Evolutionary conservation across 2,329 filamentous ascomycete genomes (phyloP).

Genomic region (Diaporthe ampelina): DNA sequence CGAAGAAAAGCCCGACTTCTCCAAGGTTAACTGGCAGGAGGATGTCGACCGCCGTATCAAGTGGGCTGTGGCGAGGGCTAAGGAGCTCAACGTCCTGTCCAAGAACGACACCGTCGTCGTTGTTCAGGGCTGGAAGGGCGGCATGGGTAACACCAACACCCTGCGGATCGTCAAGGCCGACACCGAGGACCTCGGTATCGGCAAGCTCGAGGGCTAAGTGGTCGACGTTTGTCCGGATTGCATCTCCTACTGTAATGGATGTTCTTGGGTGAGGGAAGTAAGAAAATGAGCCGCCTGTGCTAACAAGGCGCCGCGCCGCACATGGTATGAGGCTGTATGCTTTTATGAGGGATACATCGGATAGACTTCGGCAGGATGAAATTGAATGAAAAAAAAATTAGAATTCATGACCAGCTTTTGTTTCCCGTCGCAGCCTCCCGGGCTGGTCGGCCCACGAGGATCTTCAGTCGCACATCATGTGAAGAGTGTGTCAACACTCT

Average conservation of each 20-base stretch:
- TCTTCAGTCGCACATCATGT: not conserved
- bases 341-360: conserved; percentile 21
- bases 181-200: conserved; percentile 70
- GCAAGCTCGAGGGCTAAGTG: conserved; percentile 50
- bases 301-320: not conserved
- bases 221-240: conserved; percentile 1
- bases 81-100: conserved; percentile 83
- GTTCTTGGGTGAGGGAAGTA: not conserved
- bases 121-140: conserved; percentile 92
- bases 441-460: not conserved
- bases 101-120: conserved; percentile 83
- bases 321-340: conserved; percentile 15
- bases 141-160: conserved; percentile 93
- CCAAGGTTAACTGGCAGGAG: conserved; percentile 95
- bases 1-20: conserved; percentile 95
- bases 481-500: not conserved
- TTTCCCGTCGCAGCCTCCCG: not conserved
- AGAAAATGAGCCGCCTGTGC: not conserved
- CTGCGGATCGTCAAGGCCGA: conserved; percentile 74
- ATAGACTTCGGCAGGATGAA: conserved; percentile 35
- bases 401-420: conserved; percentile 24
- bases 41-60: conserved; percentile 98
- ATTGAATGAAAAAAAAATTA: conserved; percentile 29
- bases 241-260: not conserved
- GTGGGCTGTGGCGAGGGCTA: conserved; percentile 92